Base-by-base conservation (phyloP, 495 filamentous ascomycete species). In the Hyaloscypha finlandica region DNA sequence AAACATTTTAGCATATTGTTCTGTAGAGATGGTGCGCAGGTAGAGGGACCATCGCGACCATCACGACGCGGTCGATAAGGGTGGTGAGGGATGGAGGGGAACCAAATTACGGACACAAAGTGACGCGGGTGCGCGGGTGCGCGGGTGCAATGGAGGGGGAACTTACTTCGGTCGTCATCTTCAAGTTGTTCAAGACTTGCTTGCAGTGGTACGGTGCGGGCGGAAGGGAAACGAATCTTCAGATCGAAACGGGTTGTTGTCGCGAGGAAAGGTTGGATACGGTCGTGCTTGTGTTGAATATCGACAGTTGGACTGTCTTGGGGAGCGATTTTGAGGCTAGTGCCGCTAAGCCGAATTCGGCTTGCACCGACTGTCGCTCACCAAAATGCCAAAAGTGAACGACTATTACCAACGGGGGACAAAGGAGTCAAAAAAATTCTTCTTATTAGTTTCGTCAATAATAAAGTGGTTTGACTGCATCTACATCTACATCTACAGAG, bases 151-250 rank as follows among this genome's bases (percentile, higher is more conserved):
- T 12, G 62, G 39, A 62, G 64, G 61, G 62, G 66, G 51, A 78
- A 85, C 87, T 79, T 80, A 90, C 88, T 81, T 90, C 88, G 72
- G 80, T 88, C 73, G 88, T 86, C 88, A 90, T 90, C 71, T 78
- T 87, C 30, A 54, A 4, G 35, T 53, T 64, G 53, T 33, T 64
- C 42, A 31, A 42, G 56, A 59, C 11, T 68, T 6, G 33, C 29
- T 59, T 55, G 48, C 12, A 48, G 20, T 52, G 22, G 29, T 61
- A n/a, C 5, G 45, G 51, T 32, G 35, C 32, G 31, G 51, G 52
- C 3, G 35, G 58, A 68, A 33, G 20, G 35, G 51, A 59, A 37
- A 65, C 25, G 33, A 58, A 20, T 25, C 25, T 25, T 25, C 25
- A 25, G 25, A 25, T 25, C 25, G 25, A 25, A 25, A 25, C 25